phyloP scores from a whole-genome alignment of 768 basidiomycete genomes.

The Amanita muscaria region DNA sequence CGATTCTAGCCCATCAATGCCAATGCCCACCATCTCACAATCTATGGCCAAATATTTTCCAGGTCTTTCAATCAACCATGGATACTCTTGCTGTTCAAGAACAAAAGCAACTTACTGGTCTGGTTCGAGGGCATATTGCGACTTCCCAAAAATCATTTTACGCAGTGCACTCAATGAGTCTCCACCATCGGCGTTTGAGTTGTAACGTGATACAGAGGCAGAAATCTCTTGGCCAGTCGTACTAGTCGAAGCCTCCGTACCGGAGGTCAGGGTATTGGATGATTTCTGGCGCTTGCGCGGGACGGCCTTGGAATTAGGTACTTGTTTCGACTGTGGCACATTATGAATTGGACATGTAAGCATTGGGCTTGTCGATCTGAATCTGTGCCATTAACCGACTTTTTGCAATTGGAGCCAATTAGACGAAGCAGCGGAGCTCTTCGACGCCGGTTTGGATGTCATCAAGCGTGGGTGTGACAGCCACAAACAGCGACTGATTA shows the following conservation, averaged over 20 bases:
- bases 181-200: constrained; percentile 30
- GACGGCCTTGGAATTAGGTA: not conserved
- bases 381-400: constrained; percentile 22
- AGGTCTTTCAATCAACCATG: constrained; percentile 29
- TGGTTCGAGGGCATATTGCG: constrained; percentile 32
- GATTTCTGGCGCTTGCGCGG: constrained; percentile 16
- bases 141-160: constrained; percentile 44
- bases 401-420: constrained; percentile 55
- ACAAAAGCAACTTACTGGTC: constrained; percentile 30
- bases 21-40: constrained; percentile 98
- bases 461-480: not conserved
- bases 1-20: constrained; percentile 71
- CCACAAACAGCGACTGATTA: too few relatives aligned
- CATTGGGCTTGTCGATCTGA: not conserved
- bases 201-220: too few relatives aligned
- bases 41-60: constrained; percentile 81
- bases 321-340: constrained; percentile 10
- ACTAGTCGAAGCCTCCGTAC: too few relatives aligned
- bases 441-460: not conserved
- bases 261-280: not conserved
- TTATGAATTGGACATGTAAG: constrained; percentile 1
- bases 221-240: too few relatives aligned
- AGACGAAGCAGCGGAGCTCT: constrained; percentile 30
- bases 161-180: constrained; percentile 39
- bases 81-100: not conserved